Conservation (phyloP, 345 rosid genomes). For the Rhodamnia rubescens region DNA sequence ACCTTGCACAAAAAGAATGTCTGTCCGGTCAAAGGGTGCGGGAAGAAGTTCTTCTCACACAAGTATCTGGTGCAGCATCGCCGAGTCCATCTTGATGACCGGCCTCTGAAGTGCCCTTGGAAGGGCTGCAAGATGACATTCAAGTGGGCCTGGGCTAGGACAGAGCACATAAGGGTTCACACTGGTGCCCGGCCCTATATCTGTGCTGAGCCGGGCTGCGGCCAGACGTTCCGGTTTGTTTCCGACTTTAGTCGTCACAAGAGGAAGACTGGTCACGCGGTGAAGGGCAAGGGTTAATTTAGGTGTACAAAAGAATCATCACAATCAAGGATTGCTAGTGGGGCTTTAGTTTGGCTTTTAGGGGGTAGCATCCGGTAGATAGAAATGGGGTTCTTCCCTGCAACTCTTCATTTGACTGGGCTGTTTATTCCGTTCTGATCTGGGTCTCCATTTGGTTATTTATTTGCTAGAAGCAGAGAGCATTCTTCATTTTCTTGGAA, state of each 20-base stretch:
- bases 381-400: not conserved
- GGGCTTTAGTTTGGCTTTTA: not conserved
- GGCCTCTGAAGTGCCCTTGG: slow-evolving; percentile 99
- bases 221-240: slow-evolving; percentile 87
- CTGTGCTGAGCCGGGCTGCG: slow-evolving; percentile 77
- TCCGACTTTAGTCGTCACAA: slow-evolving; percentile 95
- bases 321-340: slow-evolving; percentile 3
- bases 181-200: slow-evolving; percentile 90
- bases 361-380: not conserved
- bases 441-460: not conserved
- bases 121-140: slow-evolving; percentile 96
- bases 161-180: slow-evolving; percentile 95
- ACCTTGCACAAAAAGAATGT: slow-evolving; percentile 64
- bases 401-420: not conserved
- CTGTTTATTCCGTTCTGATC: not conserved
- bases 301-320: not conserved
- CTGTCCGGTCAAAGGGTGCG: slow-evolving; percentile 88
- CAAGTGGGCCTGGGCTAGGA: slow-evolving; percentile 99
- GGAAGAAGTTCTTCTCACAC: slow-evolving; percentile 91
- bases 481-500: not conserved
- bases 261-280: slow-evolving; percentile 87
- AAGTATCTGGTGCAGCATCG: slow-evolving; percentile 93
- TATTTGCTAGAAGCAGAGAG: not conserved
- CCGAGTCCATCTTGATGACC: slow-evolving; percentile 75
- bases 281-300: slow-evolving; percentile 34